phyloP scores from a whole-genome alignment of 2,329 filamentous ascomycete genomes.

The Cylindrodendrum hubeiense region DNA sequence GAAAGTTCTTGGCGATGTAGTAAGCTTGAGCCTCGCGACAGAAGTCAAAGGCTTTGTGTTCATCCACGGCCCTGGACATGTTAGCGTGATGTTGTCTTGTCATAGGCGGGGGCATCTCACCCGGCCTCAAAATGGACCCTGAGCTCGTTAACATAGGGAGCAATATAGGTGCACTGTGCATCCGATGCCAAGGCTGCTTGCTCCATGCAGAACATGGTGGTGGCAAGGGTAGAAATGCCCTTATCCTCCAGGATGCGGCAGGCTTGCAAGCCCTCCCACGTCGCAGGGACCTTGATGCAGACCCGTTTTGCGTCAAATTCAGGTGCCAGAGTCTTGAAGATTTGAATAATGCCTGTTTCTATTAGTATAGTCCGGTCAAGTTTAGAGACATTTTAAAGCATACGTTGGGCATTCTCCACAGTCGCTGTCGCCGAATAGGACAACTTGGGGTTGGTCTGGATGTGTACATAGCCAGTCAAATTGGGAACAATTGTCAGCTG shows the following conservation, averaged over 20 bases:
- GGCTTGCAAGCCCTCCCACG: constrained; percentile 73
- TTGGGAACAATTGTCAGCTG: constrained; percentile 63
- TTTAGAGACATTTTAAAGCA: constrained; percentile 2
- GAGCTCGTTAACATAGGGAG: constrained; percentile 75
- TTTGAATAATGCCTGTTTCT: constrained; percentile 59
- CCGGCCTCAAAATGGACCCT: constrained; percentile 69
- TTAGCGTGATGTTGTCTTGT: constrained; percentile 1
- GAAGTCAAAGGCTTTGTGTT: constrained; percentile 62
- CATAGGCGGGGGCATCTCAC: constrained; percentile 47
- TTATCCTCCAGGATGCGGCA: constrained; percentile 64
- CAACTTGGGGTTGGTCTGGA: constrained; percentile 71
- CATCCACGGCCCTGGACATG: constrained; percentile 58
- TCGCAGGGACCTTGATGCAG: constrained; percentile 73
- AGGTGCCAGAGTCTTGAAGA: constrained; percentile 38
- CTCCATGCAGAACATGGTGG: constrained; percentile 72
- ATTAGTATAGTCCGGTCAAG: neutral
- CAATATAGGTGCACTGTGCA: constrained; percentile 71
- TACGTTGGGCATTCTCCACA: constrained; percentile 64
- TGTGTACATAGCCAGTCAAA: constrained; percentile 65
- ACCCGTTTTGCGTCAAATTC: constrained; percentile 60
- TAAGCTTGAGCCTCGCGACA: constrained; percentile 65
- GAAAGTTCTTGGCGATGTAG: constrained; percentile 56
- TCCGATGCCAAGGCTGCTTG: constrained; percentile 71
- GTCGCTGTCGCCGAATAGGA: constrained; percentile 64
- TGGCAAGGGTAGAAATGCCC: constrained; percentile 71